A percentile compares a stretch with the other conserved stretches of the same genome.
Conservation (phyloP, 202 grass and related monocot genomes). For the Setaria viridis region DNA sequence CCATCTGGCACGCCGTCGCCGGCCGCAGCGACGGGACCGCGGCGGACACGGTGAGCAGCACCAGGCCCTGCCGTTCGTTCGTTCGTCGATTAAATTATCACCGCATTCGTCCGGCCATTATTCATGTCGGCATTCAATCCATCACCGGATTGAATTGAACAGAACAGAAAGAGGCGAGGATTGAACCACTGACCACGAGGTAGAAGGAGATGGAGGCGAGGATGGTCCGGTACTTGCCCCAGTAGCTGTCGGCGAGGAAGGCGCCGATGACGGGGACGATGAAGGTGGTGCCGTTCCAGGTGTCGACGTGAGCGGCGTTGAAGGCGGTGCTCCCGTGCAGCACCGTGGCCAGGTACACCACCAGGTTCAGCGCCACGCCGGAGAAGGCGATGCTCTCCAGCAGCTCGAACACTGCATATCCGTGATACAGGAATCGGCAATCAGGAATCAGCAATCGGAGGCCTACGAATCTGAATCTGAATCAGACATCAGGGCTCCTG, state of each 20-base stretch:
- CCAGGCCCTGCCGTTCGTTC: conserved; percentile 61
- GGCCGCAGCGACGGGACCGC: conserved; percentile 61
- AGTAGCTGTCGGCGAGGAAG: conserved; percentile 72
- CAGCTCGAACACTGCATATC: conserved; percentile 51
- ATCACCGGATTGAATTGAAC: neutral
- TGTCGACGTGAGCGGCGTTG: conserved; percentile 75
- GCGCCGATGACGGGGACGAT: conserved; percentile 67
- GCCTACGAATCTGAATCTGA: neutral
- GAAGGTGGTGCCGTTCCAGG: conserved; percentile 77
- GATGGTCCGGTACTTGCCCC: conserved; percentile 67
- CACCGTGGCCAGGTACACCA: conserved; percentile 67
- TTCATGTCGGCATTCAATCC: neutral
- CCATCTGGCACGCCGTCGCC: conserved; percentile 51
- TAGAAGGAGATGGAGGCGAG: conserved; percentile 60
- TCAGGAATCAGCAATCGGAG: too few species aligned
- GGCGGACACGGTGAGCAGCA: conserved; percentile 69
- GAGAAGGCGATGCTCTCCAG: conserved; percentile 74
- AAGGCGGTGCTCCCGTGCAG: conserved; percentile 63
- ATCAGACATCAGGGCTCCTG: too few species aligned
- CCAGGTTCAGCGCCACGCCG: conserved; percentile 65
- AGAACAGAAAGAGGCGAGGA: neutral
- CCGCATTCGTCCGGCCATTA: too few species aligned
- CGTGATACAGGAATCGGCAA: too few species aligned
- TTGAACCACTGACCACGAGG: conserved; percentile 47
- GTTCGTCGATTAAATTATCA: neutral